A percentile compares a stretch with the other conserved stretches of the same genome.
phyloP scores from a whole-genome alignment of 768 basidiomycete genomes.

The Megacollybia marginata region DNA sequence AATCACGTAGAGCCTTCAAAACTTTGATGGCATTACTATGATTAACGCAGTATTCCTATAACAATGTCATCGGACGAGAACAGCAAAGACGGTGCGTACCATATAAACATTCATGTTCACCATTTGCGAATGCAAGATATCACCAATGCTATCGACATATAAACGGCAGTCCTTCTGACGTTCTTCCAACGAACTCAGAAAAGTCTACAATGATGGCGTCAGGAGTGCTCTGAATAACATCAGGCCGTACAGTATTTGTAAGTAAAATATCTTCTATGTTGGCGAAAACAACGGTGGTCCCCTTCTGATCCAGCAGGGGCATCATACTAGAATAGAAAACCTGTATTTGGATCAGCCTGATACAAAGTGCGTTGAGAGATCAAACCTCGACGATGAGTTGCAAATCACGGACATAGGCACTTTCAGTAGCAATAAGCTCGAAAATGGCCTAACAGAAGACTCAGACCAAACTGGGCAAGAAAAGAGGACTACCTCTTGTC shows the following conservation, averaged over 20 bases:
- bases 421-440: conserved; percentile 89
- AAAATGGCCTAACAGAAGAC: conserved; percentile 64
- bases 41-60: conserved; percentile 84
- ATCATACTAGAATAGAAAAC: conserved; percentile 82
- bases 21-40: conserved; percentile 73
- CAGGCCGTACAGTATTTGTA: conserved; percentile 67
- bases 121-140: conserved; percentile 72
- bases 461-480: background rate
- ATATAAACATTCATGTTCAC: conserved; percentile 75
- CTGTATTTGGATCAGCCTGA: conserved; percentile 25
- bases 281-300: conserved; percentile 77
- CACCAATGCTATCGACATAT: conserved; percentile 85
- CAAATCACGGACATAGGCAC: conserved; percentile 82
- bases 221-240: background rate
- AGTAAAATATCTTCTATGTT: conserved; percentile 92
- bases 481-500: conserved; percentile 64
- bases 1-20: conserved; percentile 64
- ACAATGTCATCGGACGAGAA: background rate
- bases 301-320: conserved; percentile 63
- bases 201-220: conserved; percentile 37
- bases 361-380: background rate
- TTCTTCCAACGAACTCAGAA: conserved; percentile 84
- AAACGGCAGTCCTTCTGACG: conserved; percentile 88
- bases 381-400: conserved; percentile 87
- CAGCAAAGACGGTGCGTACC: conserved; percentile 32